phyloP scores from a whole-genome alignment of 2,329 filamentous ascomycete species.

The Phialophora macrospora region DNA sequence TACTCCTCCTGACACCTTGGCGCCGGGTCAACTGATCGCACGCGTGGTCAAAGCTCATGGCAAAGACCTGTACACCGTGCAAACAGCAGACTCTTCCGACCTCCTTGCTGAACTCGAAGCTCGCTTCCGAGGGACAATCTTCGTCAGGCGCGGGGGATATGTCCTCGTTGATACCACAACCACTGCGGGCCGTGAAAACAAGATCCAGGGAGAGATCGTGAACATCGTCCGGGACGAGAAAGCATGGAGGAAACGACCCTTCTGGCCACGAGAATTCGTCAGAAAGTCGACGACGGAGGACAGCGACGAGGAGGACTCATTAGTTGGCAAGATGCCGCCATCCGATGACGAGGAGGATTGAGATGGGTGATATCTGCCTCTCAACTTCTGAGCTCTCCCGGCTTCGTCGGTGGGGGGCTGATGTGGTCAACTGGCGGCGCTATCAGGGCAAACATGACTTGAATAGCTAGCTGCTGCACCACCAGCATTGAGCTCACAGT shows the following conservation, averaged over 20 bases:
- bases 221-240: constrained; percentile 93
- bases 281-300: constrained; percentile 65
- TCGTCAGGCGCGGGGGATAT: constrained; percentile 87
- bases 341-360: constrained; percentile 62
- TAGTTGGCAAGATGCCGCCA: constrained; percentile 82
- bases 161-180: constrained; percentile 75
- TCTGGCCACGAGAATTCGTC: constrained; percentile 84
- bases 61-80: constrained; percentile 84
- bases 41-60: constrained; percentile 81
- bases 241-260: constrained; percentile 83
- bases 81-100: constrained; percentile 68
- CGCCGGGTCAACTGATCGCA: constrained; percentile 67
- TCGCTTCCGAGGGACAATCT: constrained; percentile 88
- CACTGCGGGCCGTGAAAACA: constrained; percentile 71
- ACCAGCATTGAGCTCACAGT: constrained; percentile 67
- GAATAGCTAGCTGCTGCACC: constrained; percentile 70
- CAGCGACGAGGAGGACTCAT: constrained; percentile 76
- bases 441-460: constrained; percentile 53
- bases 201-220: constrained; percentile 84
- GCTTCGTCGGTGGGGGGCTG: constrained; percentile 23
- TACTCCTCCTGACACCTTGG: constrained; percentile 61
- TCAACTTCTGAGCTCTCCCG: constrained; percentile 24
- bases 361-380: constrained; percentile 9
- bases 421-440: constrained; percentile 35
- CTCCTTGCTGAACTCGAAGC: constrained; percentile 81